Percentiles rank a stretch among this genome's conserved stretches.
These are phyloP conservation scores for bread wheat (Triticum aestivum) DNA, from an alignment of 176 grass and related monocot genomes.

Conservation along the genomic window DNA sequence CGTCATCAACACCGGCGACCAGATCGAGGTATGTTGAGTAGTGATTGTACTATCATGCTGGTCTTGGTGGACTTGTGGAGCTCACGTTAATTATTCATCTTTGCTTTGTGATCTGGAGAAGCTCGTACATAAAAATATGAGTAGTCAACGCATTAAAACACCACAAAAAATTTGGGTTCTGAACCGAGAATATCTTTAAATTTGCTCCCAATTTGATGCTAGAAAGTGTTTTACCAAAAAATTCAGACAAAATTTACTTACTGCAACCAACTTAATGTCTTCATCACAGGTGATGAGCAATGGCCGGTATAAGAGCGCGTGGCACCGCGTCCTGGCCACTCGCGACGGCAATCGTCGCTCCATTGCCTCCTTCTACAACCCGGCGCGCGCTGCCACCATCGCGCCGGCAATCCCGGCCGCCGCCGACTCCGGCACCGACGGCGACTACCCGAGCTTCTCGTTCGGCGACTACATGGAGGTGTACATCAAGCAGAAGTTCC, in stretches of 20 bases:
- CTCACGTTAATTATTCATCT: constrained; percentile 19
- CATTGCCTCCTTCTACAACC: constrained; percentile 90
- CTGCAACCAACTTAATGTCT: background rate
- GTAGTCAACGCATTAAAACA: background rate
- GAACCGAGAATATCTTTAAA: background rate
- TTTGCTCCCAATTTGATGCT: background rate
- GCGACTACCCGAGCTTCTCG: constrained; percentile 57
- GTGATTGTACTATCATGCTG: background rate
- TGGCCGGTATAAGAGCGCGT: constrained; percentile 81
- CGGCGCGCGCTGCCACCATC: constrained; percentile 52
- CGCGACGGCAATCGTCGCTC: constrained; percentile 70
- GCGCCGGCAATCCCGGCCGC: constrained; percentile 23
- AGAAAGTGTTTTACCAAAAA: no score
- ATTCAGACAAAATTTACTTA: background rate
- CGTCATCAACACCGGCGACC: constrained; percentile 97
- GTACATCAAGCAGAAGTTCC: constrained; percentile 76
- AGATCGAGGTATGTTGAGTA: constrained; percentile 57
- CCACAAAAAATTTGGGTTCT: constrained; percentile 2
- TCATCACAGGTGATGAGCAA: constrained; percentile 60
- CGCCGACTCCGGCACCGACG: background rate
- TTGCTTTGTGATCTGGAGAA: constrained; percentile 9
- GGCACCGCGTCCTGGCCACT: constrained; percentile 77
- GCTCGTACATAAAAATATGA: background rate
- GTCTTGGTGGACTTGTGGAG: constrained; percentile 29
- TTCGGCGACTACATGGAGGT: constrained; percentile 92